These are phyloP conservation scores for Aphanoascus verrucosus DNA, from an alignment of 2,329 filamentous ascomycete species.

Conservation along the genomic window DNA sequence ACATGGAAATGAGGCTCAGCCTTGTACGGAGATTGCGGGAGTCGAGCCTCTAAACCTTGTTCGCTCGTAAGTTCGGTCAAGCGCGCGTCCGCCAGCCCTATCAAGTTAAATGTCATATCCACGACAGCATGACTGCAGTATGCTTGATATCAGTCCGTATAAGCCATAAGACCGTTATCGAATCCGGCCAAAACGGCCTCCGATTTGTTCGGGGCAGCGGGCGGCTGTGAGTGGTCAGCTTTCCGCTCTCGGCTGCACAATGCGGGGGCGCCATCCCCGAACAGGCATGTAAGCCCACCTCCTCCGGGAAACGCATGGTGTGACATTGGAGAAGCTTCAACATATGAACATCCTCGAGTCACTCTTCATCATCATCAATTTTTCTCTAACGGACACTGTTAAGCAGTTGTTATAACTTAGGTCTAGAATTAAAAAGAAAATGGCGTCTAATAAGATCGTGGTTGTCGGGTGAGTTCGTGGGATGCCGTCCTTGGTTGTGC, in stretches of 20 bases:
- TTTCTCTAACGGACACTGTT: no score
- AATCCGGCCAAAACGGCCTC: neutral
- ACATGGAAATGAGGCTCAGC: no score
- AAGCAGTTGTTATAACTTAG: no score
- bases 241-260: neutral
- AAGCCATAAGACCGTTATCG: no score
- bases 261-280: neutral
- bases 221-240: neutral
- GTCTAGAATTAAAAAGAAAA: conserved; percentile 11
- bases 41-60: no score
- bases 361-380: conserved; percentile 21
- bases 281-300: neutral
- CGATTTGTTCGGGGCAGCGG: neutral
- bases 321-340: no score
- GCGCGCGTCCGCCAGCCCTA: no score
- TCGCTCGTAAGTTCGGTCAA: no score
- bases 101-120: no score
- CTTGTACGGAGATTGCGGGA: no score
- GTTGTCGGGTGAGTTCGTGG: conserved; percentile 28
- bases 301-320: no score
- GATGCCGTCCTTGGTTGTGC: conserved; percentile 2
- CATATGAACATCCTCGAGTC: no score
- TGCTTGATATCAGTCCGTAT: neutral
- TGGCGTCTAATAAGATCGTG: conserved; percentile 31
- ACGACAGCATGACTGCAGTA: neutral